phyloP scores from a whole-genome alignment of 106 monocot genomes.

The Vanilla planifolia region DNA sequence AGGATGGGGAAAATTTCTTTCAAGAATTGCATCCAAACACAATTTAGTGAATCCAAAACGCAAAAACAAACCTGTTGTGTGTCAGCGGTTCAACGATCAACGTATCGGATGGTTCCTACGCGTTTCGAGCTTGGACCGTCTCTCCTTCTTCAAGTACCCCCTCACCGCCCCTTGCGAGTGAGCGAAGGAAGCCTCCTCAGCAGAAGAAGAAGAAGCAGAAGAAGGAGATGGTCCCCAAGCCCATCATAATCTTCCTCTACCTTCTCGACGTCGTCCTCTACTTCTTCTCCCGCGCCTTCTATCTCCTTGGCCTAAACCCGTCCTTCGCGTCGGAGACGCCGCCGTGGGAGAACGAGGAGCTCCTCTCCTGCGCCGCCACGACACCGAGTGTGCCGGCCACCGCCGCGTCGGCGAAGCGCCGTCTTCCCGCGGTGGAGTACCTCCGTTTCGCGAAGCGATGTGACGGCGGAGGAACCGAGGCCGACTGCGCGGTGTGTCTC shows the following conservation, averaged over 20 bases:
- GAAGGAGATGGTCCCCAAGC: neutral
- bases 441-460: neutral
- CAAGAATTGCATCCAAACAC: no score
- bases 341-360: neutral
- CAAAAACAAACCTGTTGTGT: no score
- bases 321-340: neutral
- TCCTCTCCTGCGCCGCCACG: neutral
- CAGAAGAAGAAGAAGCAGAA: no score
- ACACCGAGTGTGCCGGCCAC: neutral
- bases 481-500: conserved; percentile 13
- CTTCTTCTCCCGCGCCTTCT: neutral
- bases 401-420: conserved; percentile 11
- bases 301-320: neutral
- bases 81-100: no score
- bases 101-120: no score
- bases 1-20: no score
- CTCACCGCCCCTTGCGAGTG: no score
- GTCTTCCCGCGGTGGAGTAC: conserved; percentile 23
- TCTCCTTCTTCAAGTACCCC: no score
- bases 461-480: neutral
- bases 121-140: no score
- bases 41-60: no score
- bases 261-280: neutral
- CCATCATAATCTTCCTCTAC: neutral
- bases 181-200: no score